phyloP scores from a whole-genome alignment of 2,329 filamentous ascomycete genomes.

The Balansia obtecta region DNA sequence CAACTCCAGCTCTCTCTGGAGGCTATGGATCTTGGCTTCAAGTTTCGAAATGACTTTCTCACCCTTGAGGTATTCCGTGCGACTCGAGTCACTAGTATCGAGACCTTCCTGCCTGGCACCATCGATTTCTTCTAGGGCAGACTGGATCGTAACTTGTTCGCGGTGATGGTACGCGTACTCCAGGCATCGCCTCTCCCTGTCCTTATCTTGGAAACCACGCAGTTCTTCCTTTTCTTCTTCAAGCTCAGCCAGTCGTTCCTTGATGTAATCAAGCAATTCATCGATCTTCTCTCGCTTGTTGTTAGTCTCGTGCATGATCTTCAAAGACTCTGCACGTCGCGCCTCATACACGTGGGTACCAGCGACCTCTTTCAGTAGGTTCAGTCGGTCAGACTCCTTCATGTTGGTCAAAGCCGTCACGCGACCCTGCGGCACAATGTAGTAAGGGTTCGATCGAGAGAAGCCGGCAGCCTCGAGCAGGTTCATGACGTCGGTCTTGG shows the following conservation, averaged over 20 bases:
- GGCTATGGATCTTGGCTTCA: conserved; percentile 65
- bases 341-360: conserved; percentile 96
- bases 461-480: conserved; percentile 92
- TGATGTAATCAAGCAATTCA: conserved; percentile 81
- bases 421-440: conserved; percentile 95
- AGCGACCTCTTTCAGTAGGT: conserved; percentile 91
- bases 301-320: conserved; percentile 94
- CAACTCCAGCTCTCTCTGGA: conserved; percentile 74
- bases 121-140: conserved; percentile 72
- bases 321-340: conserved; percentile 77
- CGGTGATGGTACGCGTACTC: conserved; percentile 91
- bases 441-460: conserved; percentile 94
- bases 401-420: conserved; percentile 96
- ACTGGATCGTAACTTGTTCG: conserved; percentile 69
- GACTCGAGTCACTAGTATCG: conserved; percentile 72
- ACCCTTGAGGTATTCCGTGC: conserved; percentile 61
- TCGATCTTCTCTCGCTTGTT: conserved; percentile 94
- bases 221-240: conserved; percentile 97
- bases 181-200: conserved; percentile 79
- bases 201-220: conserved; percentile 86
- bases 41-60: conserved; percentile 69
- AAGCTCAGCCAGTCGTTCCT: conserved; percentile 74
- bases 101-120: conserved; percentile 69
- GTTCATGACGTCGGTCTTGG: conserved; percentile 88
- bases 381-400: conserved; percentile 88